Evolutionary conservation across 2,329 filamentous ascomycete species (phyloP).

Genomic region (Ophiocordyceps polyrhachis-furcata): DNA sequence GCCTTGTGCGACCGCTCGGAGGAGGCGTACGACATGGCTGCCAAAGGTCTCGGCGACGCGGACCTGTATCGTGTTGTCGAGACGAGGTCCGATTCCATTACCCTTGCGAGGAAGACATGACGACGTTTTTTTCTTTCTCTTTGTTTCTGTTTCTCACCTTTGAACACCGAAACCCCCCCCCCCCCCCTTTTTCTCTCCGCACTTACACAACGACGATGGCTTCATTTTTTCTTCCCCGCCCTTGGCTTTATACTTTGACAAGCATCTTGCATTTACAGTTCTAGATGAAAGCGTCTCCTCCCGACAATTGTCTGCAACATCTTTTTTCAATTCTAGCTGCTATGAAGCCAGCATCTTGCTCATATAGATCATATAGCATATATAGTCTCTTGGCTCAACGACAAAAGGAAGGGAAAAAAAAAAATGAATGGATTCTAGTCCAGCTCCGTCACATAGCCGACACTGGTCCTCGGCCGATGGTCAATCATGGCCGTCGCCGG

Average conservation of each 20-base stretch:
- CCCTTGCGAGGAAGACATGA: constrained; percentile 12
- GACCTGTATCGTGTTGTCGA: constrained; percentile 63
- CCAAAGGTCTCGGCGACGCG: constrained; percentile 56
- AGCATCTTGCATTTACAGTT: background rate
- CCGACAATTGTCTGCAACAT: too few species aligned
- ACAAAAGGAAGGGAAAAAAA: too few species aligned
- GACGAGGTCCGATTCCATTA: constrained; percentile 41
- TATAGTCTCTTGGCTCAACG: too few species aligned
- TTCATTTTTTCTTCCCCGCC: too few species aligned
- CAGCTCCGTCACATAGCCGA: constrained; percentile 37
- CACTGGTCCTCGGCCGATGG: constrained; percentile 22
- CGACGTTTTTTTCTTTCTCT: background rate
- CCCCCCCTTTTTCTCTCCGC: background rate
- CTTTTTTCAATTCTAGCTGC: too few species aligned
- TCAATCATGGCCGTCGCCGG: constrained; percentile 10
- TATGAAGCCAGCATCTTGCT: too few species aligned
- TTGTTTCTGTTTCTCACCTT: background rate
- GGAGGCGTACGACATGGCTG: constrained; percentile 48
- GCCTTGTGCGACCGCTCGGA: constrained; percentile 61
- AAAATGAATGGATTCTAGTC: constrained; percentile 10
- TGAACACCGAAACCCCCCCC: too few species aligned
- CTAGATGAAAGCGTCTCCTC: too few species aligned
- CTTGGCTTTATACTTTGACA: too few species aligned
- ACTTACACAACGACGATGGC: too few species aligned
- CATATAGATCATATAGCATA: too few species aligned